Base-by-base conservation (phyloP, 306 rosid genomes). In the Betula pendula region DNA sequence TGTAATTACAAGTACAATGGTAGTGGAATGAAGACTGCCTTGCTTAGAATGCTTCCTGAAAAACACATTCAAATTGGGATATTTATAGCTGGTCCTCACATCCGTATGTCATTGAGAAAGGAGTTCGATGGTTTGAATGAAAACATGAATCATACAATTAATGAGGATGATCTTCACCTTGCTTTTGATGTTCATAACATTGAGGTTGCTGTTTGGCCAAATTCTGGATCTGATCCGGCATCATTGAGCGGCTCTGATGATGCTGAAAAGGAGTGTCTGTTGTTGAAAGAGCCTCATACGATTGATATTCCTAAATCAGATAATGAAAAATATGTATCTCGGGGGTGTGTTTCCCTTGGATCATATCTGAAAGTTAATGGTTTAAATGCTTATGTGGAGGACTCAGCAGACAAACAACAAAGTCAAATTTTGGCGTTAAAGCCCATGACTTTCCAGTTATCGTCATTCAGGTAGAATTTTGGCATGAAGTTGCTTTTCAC, bases 11-110 rank as follows among this genome's bases (percentile, higher is more conserved):
- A 80, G 68, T 22, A 8, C 79, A 77, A 70, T 82, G 75, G 86
- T 85, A 83, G 75, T 77, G 80, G 76, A 71, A 59, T 88, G 81
- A 80, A 87, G 66, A 77, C 75, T 81, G 22, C 75, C 76, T 78
- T 90, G 75, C 84, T 90, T 78, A 75, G 84, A 82, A 83, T 82
- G 84, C 88, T 94, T 79, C 95, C 97, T 1, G 89, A 85, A 80
- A 88, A 85, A 76, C 82, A 84, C 74, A 78, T 85, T 84, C 89
- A 87, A 81, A 80, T 94, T 83, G 98, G 93, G 71, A 80, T 86
- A 68, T 84, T 85, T 81, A 73, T 89, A 44, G 89, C 89, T 75
- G 98, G 98, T 81, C 80, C 91, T 80, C 81, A 77, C 71, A 79
- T 92, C 48, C 83, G 76, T 78, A 77, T 92, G 74, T 85, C 85